phyloP scores from a whole-genome alignment of 345 rosid genomes.

The Sisymbrium altissimum region DNA sequence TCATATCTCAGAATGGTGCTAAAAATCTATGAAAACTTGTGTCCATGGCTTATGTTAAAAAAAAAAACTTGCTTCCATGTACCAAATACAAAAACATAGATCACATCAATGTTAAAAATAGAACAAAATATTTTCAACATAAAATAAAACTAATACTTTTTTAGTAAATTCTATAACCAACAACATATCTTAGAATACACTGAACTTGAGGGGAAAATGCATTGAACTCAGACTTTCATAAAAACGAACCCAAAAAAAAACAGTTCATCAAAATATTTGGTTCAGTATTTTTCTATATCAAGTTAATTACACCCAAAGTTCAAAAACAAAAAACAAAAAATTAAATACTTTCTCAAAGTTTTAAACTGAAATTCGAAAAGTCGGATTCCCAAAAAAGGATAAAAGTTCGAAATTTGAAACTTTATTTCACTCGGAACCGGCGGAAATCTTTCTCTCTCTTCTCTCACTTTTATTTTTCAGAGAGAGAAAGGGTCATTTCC shows the following conservation, averaged over 20 bases:
- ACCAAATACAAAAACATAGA: background rate
- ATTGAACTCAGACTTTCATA: background rate
- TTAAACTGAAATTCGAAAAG: background rate
- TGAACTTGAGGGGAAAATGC: background rate
- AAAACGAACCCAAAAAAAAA: background rate
- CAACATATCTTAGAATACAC: background rate
- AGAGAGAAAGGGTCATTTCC: too few species aligned
- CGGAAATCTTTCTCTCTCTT: background rate
- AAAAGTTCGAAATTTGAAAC: conserved; percentile 1
- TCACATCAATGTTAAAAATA: background rate
- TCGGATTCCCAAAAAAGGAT: background rate
- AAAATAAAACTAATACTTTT: background rate
- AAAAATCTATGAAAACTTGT: background rate
- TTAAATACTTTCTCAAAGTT: background rate
- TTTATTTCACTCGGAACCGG: background rate
- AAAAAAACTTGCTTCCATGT: background rate
- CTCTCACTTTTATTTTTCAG: too few species aligned
- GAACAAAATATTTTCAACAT: background rate
- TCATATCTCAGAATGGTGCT: background rate
- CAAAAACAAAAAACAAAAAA: too few species aligned
- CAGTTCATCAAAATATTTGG: background rate
- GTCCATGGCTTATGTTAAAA: too few species aligned
- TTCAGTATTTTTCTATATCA: background rate
- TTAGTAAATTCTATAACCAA: background rate
- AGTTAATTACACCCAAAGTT: background rate